Percentiles rank a stretch among this genome's conserved stretches.
Conservation (phyloP, 495 filamentous ascomycete genomes). For the Penicillium arizonense region DNA sequence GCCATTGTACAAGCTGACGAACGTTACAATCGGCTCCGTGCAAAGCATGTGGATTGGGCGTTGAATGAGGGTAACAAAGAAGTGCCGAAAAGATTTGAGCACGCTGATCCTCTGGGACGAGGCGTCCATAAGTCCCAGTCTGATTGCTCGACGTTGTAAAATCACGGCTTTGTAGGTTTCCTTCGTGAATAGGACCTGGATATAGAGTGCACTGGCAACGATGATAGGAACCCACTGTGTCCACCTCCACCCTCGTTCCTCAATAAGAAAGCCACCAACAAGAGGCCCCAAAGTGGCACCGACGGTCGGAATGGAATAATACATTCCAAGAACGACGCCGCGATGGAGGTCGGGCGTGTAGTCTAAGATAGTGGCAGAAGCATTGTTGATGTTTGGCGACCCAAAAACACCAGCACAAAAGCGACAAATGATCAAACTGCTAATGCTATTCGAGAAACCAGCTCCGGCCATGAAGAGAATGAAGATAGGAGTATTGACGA, state of each 20-base stretch:
- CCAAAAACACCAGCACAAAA: constrained; percentile 45
- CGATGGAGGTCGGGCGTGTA: constrained; percentile 42
- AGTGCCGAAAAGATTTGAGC: constrained; percentile 1
- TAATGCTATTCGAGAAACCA: constrained; percentile 21
- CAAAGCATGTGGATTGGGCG: constrained; percentile 2
- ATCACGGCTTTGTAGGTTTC: constrained; percentile 53
- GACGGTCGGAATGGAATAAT: constrained; percentile 27
- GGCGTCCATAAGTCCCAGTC: constrained; percentile 18
- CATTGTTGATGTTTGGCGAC: constrained; percentile 43
- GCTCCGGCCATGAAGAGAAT: neutral
- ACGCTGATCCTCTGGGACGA: neutral
- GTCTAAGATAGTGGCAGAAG: constrained; percentile 50
- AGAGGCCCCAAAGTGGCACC: constrained; percentile 46
- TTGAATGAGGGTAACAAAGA: neutral
- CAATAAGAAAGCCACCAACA: constrained; percentile 41
- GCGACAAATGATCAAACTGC: constrained; percentile 45
- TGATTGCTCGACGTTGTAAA: constrained; percentile 43
- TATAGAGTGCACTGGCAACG: constrained; percentile 30
- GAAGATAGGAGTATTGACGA: neutral
- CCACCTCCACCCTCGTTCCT: constrained; percentile 49
- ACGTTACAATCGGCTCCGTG: neutral
- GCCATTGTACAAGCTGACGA: constrained; percentile 1
- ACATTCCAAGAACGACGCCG: constrained; percentile 26
- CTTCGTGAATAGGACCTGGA: constrained; percentile 17
- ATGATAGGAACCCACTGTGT: constrained; percentile 53